Evolutionary conservation across 441 rosid genomes (phyloP).

Genomic region (Biscutella laevigata): DNA sequence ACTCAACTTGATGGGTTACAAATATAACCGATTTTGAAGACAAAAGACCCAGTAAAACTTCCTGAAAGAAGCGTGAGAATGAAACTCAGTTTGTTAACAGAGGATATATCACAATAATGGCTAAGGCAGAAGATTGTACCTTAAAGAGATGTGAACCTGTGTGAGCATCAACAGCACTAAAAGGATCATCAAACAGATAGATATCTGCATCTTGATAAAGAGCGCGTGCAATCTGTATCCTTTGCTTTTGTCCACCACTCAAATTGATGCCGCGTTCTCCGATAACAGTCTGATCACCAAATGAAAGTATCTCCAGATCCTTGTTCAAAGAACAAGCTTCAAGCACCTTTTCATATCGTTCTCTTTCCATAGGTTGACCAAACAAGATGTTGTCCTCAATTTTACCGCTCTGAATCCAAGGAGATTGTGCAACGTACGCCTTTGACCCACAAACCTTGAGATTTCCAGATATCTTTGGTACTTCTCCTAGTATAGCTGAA

Average conservation of each 20-base stretch:
- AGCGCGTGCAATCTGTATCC: constrained; percentile 55
- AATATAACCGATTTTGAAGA: constrained; percentile 32
- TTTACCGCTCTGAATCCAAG: constrained; percentile 55
- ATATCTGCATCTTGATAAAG: constrained; percentile 45
- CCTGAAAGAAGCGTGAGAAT: constrained; percentile 23
- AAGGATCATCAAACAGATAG: constrained; percentile 55
- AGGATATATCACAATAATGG: neutral
- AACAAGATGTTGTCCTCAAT: constrained; percentile 52
- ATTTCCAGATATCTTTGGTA: constrained; percentile 31
- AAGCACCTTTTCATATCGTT: constrained; percentile 30
- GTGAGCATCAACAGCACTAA: constrained; percentile 68
- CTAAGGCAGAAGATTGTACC: constrained; percentile 19
- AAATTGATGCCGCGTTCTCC: constrained; percentile 53
- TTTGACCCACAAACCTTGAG: constrained; percentile 32
- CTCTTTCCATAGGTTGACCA: constrained; percentile 41
- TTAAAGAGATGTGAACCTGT: constrained; percentile 46
- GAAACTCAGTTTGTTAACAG: neutral
- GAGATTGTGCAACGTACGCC: constrained; percentile 44
- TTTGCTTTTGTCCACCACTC: constrained; percentile 67
- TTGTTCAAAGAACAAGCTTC: constrained; percentile 39
- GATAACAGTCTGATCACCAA: constrained; percentile 43
- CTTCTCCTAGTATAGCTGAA: constrained; percentile 40
- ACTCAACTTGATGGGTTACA: constrained; percentile 50
- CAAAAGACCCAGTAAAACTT: constrained; percentile 29
- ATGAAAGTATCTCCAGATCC: constrained; percentile 42